Evolutionary conservation across 345 rosid genomes (phyloP).

Genomic region (Boechera divaricarpa): DNA sequence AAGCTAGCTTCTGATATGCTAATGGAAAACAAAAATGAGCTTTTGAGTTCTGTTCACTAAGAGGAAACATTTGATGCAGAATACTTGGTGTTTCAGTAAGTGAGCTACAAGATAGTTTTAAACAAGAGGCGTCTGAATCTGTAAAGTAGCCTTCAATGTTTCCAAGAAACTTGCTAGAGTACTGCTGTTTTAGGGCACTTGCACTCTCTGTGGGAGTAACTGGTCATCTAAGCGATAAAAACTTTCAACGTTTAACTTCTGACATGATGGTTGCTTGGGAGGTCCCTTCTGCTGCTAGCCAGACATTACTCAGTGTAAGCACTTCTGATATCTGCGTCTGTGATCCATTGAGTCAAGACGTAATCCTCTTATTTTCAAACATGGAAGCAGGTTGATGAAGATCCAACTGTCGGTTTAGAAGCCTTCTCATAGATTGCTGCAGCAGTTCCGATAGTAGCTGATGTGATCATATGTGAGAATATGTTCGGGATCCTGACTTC

Average conservation of each 20-base stretch:
- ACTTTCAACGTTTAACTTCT: conserved; percentile 76
- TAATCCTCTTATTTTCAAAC: conserved; percentile 18
- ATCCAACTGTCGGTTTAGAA: conserved; percentile 75
- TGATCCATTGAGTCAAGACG: background rate
- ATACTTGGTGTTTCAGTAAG: conserved; percentile 64
- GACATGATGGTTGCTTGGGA: conserved; percentile 99
- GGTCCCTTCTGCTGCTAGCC: conserved; percentile 68
- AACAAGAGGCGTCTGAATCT: conserved; percentile 71
- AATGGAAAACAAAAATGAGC: background rate
- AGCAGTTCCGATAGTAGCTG: conserved; percentile 80
- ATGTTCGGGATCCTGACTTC: conserved; percentile 71
- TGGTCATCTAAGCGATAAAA: conserved; percentile 75
- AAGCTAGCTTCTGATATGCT: background rate
- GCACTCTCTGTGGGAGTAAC: conserved; percentile 62
- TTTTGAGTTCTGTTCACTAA: background rate
- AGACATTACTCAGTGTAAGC: conserved; percentile 61
- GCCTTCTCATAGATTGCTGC: conserved; percentile 92
- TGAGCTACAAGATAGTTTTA: conserved; percentile 76
- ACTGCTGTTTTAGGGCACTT: conserved; percentile 90
- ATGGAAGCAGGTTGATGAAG: conserved; percentile 64
- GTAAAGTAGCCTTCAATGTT: conserved; percentile 68
- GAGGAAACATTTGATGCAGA: conserved; percentile 57
- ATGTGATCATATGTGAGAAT: conserved; percentile 82
- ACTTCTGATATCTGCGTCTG: conserved; percentile 10
- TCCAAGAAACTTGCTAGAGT: conserved; percentile 89